Evolutionary conservation across 495 filamentous ascomycete species (phyloP).

Genomic region (Aspergillus heteromorphus): DNA sequence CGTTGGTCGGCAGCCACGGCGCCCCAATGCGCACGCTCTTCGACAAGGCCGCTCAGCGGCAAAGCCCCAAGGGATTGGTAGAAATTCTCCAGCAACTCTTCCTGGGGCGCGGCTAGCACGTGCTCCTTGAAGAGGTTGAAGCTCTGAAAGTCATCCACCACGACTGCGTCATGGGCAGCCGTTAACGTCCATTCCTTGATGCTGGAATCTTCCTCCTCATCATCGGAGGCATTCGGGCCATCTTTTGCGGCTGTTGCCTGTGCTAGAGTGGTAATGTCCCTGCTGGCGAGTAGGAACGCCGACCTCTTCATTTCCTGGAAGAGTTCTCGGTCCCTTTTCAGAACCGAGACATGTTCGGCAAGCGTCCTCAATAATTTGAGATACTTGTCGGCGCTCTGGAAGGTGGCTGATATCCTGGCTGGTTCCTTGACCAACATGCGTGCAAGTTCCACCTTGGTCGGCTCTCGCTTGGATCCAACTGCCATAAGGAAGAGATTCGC

Average conservation of each 20-base stretch:
- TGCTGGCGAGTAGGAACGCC: constrained; percentile 72
- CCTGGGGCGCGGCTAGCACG: constrained; percentile 78
- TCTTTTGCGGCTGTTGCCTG: constrained; percentile 21
- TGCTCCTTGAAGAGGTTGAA: constrained; percentile 79
- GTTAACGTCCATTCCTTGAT: constrained; percentile 75
- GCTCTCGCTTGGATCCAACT: constrained; percentile 84
- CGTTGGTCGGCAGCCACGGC: constrained; percentile 46
- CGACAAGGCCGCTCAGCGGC: constrained; percentile 40
- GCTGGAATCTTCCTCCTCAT: constrained; percentile 62
- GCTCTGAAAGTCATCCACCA: constrained; percentile 81
- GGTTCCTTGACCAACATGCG: constrained; percentile 72
- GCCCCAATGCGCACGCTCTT: constrained; percentile 46
- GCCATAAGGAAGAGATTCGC: constrained; percentile 84
- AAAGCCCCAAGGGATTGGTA: constrained; percentile 54
- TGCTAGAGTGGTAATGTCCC: constrained; percentile 53
- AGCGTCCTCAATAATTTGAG: constrained; percentile 72
- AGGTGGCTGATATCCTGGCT: constrained; percentile 65
- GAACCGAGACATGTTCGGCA: constrained; percentile 56
- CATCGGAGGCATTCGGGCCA: constrained; percentile 26
- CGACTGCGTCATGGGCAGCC: constrained; percentile 61
- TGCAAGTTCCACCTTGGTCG: constrained; percentile 79
- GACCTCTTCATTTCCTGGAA: constrained; percentile 70
- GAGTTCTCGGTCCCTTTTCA: constrained; percentile 76
- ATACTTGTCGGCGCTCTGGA: constrained; percentile 80
- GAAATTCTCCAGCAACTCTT: constrained; percentile 78